phyloP scores from a whole-genome alignment of 306 rosid species.

The Lupinus albus region DNA sequence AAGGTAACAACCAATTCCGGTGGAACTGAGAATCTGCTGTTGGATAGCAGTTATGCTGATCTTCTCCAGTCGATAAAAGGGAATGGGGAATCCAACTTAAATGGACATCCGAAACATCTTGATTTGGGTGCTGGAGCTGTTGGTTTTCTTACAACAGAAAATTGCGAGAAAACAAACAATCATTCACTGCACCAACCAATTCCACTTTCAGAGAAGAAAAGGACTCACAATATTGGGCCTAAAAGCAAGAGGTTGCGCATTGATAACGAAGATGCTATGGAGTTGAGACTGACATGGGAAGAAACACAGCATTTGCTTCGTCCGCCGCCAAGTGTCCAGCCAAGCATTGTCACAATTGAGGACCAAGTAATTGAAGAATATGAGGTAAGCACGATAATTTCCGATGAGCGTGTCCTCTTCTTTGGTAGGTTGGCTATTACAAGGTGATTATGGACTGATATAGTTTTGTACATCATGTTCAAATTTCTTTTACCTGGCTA shows the following conservation, averaged over 20 bases:
- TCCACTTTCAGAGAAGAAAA: slow-evolving; percentile 68
- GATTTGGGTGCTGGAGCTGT: slow-evolving; percentile 53
- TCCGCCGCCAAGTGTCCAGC: slow-evolving; percentile 80
- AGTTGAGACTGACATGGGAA: slow-evolving; percentile 95
- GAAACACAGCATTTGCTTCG: slow-evolving; percentile 99
- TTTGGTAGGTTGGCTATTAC: slow-evolving; percentile 16
- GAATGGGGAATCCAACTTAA: slow-evolving; percentile 51
- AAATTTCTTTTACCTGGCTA: slow-evolving; percentile 33
- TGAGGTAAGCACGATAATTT: slow-evolving; percentile 64
- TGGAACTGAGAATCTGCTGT: slow-evolving; percentile 62
- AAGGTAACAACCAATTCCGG: slow-evolving; percentile 59
- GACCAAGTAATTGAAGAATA: slow-evolving; percentile 93
- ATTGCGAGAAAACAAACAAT: slow-evolving; percentile 46
- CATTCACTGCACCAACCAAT: slow-evolving; percentile 52
- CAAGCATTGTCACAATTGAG: slow-evolving; percentile 80
- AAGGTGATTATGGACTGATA: slow-evolving; percentile 1
- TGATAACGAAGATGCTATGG: slow-evolving; percentile 80
- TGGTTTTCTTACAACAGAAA: slow-evolving; percentile 57
- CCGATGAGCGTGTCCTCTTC: background rate
- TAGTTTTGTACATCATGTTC: slow-evolving; percentile 31
- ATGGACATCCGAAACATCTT: slow-evolving; percentile 47
- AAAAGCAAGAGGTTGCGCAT: slow-evolving; percentile 85
- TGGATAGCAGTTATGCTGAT: slow-evolving; percentile 56
- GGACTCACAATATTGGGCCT: slow-evolving; percentile 84
- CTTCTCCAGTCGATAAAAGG: slow-evolving; percentile 53